These are phyloP conservation scores for Apophysomyces variabilis DNA, from an alignment of 371 early-diverging fungal genomes.

Conservation along the genomic window DNA sequence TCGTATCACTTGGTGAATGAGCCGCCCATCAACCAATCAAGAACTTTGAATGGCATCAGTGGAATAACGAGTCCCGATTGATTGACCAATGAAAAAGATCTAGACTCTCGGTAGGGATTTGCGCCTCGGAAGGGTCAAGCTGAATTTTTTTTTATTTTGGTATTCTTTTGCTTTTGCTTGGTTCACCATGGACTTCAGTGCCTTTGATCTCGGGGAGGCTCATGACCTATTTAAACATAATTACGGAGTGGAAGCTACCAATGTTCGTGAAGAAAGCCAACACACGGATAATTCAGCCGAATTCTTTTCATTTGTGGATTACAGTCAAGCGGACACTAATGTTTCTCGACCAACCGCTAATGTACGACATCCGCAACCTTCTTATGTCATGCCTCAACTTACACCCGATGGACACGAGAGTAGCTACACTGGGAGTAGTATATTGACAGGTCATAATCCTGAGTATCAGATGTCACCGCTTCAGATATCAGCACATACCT, in stretches of 20 bases:
- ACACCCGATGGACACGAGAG: constrained; percentile 42
- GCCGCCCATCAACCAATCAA: too few species aligned
- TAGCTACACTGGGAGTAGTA: constrained; percentile 39
- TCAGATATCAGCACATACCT: constrained; percentile 30
- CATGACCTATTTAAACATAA: constrained; percentile 25
- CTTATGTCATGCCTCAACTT: constrained; percentile 28
- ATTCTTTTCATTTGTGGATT: constrained; percentile 38
- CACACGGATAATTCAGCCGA: constrained; percentile 20
- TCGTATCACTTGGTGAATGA: too few species aligned
- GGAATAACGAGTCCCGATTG: background rate
- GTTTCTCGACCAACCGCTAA: background rate
- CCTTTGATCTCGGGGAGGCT: constrained; percentile 30
- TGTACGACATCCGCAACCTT: background rate
- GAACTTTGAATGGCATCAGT: too few species aligned
- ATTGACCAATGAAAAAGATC: background rate
- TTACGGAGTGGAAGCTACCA: background rate
- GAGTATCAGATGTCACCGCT: constrained; percentile 50
- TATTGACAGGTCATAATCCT: constrained; percentile 44
- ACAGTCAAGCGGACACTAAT: constrained; percentile 12
- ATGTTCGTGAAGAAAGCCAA: constrained; percentile 11
- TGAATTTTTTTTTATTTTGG: background rate
- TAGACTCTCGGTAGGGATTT: background rate
- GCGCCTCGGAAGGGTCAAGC: background rate
- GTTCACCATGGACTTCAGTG: constrained; percentile 30
- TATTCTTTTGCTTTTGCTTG: background rate